Evolutionary conservation across 768 basidiomycete species (phyloP).

Genomic region (Tephrocybe sp.): DNA sequence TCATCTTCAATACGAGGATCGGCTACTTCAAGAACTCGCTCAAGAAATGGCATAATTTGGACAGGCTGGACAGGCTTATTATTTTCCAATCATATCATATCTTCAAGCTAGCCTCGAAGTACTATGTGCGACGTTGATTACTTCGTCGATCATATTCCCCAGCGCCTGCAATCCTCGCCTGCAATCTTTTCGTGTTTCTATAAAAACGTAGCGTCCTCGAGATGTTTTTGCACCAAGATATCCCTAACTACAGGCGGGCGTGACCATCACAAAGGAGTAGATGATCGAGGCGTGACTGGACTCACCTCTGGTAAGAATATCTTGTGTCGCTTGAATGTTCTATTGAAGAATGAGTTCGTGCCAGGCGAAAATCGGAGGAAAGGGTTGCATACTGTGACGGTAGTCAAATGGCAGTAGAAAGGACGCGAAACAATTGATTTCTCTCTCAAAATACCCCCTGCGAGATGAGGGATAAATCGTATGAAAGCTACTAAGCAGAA

Average conservation of each 20-base stretch:
- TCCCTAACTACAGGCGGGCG: conserved; percentile 37
- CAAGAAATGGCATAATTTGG: conserved; percentile 3
- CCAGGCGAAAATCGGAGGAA: background rate
- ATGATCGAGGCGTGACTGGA: background rate
- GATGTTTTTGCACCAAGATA: conserved; percentile 42
- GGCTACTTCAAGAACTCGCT: conserved; percentile 6
- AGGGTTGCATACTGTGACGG: conserved; percentile 52
- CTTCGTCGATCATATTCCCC: background rate
- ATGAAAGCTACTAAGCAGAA: background rate
- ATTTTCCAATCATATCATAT: background rate
- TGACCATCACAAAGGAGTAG: background rate
- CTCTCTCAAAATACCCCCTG: conserved; percentile 42
- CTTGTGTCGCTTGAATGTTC: conserved; percentile 56
- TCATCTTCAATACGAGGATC: conserved; percentile 6
- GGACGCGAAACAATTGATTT: conserved; percentile 41
- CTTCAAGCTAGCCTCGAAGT: background rate
- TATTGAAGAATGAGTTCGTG: conserved; percentile 20
- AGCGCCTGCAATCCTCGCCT: background rate
- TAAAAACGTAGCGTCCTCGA: conserved; percentile 38
- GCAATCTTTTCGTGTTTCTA: background rate
- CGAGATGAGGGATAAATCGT: background rate
- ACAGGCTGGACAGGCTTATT: background rate
- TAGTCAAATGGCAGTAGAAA: conserved; percentile 67
- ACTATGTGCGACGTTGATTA: too few species aligned
- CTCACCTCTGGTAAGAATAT: conserved; percentile 47